These are phyloP conservation scores for Cytospora piceae DNA, from an alignment of 2,329 filamentous ascomycete species.

Conservation along the genomic window DNA sequence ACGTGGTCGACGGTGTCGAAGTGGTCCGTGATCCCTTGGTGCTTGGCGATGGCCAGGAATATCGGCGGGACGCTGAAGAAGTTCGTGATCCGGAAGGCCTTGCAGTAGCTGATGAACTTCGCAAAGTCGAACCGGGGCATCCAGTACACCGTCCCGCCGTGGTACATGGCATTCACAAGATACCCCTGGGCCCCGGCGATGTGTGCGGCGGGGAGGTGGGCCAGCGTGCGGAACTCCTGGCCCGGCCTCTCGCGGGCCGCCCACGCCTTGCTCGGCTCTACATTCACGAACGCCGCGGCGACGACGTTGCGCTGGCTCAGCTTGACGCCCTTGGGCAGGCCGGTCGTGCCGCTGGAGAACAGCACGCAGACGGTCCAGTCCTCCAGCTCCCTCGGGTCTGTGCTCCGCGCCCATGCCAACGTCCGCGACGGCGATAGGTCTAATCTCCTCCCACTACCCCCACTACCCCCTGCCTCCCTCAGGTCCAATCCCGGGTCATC, in stretches of 20 bases:
- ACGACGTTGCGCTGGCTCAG: conserved; percentile 52
- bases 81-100: conserved; percentile 53
- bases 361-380: conserved; percentile 47
- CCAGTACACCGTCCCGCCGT: conserved; percentile 60
- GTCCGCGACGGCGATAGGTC: conserved; percentile 41
- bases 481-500: conserved; percentile 30
- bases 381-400: conserved; percentile 50
- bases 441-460: conserved; percentile 37
- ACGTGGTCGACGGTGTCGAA: conserved; percentile 54
- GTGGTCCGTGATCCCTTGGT: conserved; percentile 57
- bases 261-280: conserved; percentile 38
- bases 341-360: conserved; percentile 55
- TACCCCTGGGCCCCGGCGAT: conserved; percentile 52
- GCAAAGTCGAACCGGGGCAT: conserved; percentile 63
- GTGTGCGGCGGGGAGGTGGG: conserved; percentile 51
- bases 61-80: conserved; percentile 66
- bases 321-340: conserved; percentile 51
- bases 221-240: conserved; percentile 43
- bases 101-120: conserved; percentile 57
- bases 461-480: conserved; percentile 36
- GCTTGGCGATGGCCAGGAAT: conserved; percentile 62
- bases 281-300: conserved; percentile 40
- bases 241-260: conserved; percentile 35
- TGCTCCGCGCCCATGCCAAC: conserved; percentile 58
- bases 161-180: conserved; percentile 45